These are phyloP conservation scores for Magnolia sinica DNA, from an alignment of 164 flowering plant genomes.

Conservation along the genomic window DNA sequence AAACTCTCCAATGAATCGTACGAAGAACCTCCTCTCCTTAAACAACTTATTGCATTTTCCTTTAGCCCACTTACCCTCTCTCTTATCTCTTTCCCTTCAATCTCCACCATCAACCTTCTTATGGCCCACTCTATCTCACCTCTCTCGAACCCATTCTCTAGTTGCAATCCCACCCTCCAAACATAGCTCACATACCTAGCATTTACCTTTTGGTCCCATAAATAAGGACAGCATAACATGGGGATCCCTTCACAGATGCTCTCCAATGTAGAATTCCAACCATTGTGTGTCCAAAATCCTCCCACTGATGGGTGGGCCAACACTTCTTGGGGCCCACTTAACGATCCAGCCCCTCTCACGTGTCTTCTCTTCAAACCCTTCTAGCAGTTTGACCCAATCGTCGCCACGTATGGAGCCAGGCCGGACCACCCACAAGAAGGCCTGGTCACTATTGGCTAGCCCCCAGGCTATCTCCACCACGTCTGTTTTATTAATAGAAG, in stretches of 20 bases:
- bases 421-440: slow-evolving; percentile 41
- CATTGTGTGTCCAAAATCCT: slow-evolving; percentile 44
- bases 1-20: neutral
- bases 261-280: slow-evolving; percentile 28
- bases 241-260: slow-evolving; percentile 10
- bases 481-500: slow-evolving; percentile 10
- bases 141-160: slow-evolving; percentile 6
- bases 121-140: slow-evolving; percentile 2
- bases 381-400: slow-evolving; percentile 11
- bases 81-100: slow-evolving; percentile 3
- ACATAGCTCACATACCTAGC: slow-evolving; percentile 10
- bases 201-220: neutral
- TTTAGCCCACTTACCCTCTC: neutral
- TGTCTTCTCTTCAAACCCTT: slow-evolving; percentile 25
- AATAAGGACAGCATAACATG: slow-evolving; percentile 7
- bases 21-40: neutral
- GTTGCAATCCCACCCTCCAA: slow-evolving; percentile 10
- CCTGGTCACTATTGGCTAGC: slow-evolving; percentile 30
- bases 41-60: neutral
- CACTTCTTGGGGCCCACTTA: slow-evolving; percentile 43
- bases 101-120: slow-evolving; percentile 10
- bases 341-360: slow-evolving; percentile 31
- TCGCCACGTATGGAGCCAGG: neutral
- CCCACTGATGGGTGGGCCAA: slow-evolving; percentile 38
- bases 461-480: slow-evolving; percentile 35